These are phyloP conservation scores for Diutina neorugosa DNA, from an alignment of 1,139 yeast species.

Conservation along the genomic window DNA sequence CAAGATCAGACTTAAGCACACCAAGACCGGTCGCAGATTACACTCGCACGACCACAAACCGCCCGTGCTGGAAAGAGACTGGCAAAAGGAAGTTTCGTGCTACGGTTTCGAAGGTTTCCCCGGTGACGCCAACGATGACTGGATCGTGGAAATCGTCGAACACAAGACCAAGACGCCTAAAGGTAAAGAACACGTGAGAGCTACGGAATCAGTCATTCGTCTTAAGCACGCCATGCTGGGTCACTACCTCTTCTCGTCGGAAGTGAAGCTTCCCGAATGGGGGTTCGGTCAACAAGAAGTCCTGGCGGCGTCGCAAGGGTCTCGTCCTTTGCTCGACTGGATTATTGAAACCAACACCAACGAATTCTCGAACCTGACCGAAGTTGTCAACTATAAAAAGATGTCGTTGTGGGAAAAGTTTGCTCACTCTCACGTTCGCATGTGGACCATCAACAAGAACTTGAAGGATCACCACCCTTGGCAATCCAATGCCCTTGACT, in stretches of 20 bases:
- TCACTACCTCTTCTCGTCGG: constrained; percentile 78
- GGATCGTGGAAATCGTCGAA: constrained; percentile 75
- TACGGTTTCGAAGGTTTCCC: constrained; percentile 85
- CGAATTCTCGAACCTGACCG: constrained; percentile 13
- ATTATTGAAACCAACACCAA: constrained; percentile 71
- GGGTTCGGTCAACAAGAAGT: constrained; percentile 97
- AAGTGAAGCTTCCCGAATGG: constrained; percentile 85
- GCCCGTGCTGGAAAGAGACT: constrained; percentile 83
- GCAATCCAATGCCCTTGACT: constrained; percentile 78
- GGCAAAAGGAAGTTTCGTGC: constrained; percentile 91
- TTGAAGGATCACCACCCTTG: constrained; percentile 76
- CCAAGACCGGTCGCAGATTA: constrained; percentile 60
- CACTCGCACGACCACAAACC: constrained; percentile 96
- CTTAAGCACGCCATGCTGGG: constrained; percentile 86
- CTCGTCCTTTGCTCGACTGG: constrained; percentile 68
- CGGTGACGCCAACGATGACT: constrained; percentile 96
- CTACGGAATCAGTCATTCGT: constrained; percentile 76
- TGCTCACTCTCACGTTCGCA: constrained; percentile 65
- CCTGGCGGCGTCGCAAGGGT: constrained; percentile 78
- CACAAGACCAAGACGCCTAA: constrained; percentile 35
- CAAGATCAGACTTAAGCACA: constrained; percentile 68
- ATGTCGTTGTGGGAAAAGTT: constrained; percentile 62
- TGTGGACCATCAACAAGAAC: constrained; percentile 88
- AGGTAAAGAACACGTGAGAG: constrained; percentile 55
- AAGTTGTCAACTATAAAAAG: constrained; percentile 42